Evolutionary conservation across 805 yeast species (phyloP).

Genomic region (Wickerhamiella australiensis): DNA sequence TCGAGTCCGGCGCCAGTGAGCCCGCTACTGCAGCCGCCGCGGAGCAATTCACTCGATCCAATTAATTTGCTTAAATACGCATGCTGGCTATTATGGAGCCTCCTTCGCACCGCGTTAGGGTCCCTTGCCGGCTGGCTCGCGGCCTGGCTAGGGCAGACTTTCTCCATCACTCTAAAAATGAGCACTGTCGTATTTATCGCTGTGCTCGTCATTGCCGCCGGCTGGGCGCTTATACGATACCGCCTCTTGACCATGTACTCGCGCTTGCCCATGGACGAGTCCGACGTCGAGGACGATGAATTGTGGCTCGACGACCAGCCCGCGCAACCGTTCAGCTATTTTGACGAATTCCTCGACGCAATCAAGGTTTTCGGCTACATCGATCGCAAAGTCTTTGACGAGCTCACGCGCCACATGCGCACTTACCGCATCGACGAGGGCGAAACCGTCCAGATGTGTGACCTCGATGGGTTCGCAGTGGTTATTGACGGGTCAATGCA

Average conservation of each 20-base stretch:
- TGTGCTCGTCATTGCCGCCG: conserved; percentile 26
- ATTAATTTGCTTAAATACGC: conserved; percentile 1
- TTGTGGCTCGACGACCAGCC: conserved; percentile 32
- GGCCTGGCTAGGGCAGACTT: conserved; percentile 6
- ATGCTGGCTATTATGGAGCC: conserved; percentile 24
- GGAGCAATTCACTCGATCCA: conserved; percentile 5
- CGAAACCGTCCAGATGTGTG: conserved; percentile 63
- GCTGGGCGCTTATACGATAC: conserved; percentile 46
- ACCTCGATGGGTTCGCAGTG: conserved; percentile 72
- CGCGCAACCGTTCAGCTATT: conserved; percentile 45
- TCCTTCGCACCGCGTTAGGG: neutral
- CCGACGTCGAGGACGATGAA: conserved; percentile 30
- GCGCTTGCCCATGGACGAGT: conserved; percentile 35
- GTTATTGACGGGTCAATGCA: conserved; percentile 87
- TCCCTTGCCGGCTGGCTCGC: conserved; percentile 13
- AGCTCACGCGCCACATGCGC: conserved; percentile 79
- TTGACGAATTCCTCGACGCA: conserved; percentile 82
- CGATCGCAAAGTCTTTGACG: conserved; percentile 83
- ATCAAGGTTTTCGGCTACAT: conserved; percentile 89
- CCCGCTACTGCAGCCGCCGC: neutral
- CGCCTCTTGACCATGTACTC: conserved; percentile 54
- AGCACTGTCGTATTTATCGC: conserved; percentile 19
- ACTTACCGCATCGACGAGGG: conserved; percentile 71
- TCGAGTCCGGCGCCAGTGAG: neutral
- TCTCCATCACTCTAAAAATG: conserved; percentile 14